Percentiles rank a stretch among this genome's conserved stretches.
Evolutionary conservation across 139 green algal species (phyloP).

Genomic region (Picochlorum sp.): DNA sequence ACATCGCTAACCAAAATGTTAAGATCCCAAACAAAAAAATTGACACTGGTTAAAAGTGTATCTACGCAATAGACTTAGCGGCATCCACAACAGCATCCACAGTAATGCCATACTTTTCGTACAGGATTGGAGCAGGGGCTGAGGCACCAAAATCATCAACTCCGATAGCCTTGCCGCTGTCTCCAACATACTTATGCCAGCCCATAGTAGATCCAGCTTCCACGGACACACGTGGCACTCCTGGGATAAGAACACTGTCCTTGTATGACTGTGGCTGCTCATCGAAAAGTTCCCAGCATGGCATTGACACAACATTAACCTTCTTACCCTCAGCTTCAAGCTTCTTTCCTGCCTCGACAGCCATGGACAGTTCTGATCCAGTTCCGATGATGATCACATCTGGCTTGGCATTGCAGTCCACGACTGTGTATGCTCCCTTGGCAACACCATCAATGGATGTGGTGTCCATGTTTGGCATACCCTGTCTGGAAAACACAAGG

Average conservation of each 20-base stretch:
- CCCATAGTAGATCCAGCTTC: constrained; percentile 88
- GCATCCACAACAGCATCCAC: constrained; percentile 50
- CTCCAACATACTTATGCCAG: constrained; percentile 82
- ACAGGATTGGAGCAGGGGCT: constrained; percentile 62
- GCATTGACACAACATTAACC: constrained; percentile 89
- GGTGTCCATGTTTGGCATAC: constrained; percentile 84
- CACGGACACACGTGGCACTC: constrained; percentile 53
- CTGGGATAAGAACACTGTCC: constrained; percentile 24
- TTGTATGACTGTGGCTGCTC: constrained; percentile 75
- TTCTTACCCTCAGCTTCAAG: constrained; percentile 79
- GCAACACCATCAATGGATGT: constrained; percentile 60
- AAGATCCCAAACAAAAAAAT: too few species aligned
- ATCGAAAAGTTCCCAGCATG: constrained; percentile 95
- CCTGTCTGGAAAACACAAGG: constrained; percentile 91
- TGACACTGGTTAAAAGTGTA: too few species aligned
- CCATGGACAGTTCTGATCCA: constrained; percentile 87
- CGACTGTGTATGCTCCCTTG: constrained; percentile 90
- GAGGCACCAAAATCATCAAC: constrained; percentile 91
- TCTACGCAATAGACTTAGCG: constrained; percentile 71
- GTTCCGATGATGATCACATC: constrained; percentile 90
- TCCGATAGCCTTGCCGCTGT: constrained; percentile 68
- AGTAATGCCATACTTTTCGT: constrained; percentile 95
- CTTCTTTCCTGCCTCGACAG: constrained; percentile 66
- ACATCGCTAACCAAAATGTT: too few species aligned
- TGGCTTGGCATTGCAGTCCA: constrained; percentile 41